A percentile compares a stretch with the other conserved stretches of the same genome.
These are phyloP conservation scores for Kandelia obovata DNA, from an alignment of 345 rosid species.

Conservation along the genomic window DNA sequence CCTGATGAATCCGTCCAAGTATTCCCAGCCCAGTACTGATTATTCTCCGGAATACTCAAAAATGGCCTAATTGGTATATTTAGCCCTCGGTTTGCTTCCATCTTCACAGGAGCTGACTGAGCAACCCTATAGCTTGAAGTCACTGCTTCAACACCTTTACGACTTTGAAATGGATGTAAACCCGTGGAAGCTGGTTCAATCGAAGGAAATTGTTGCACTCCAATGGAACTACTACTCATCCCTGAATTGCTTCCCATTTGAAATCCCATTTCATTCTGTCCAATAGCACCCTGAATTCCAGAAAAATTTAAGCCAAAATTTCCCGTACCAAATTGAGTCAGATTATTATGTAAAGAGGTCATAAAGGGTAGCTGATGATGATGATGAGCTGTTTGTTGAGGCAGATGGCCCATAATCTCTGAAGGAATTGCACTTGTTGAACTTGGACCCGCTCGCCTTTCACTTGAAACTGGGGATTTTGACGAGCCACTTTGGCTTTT, in stretches of 20 bases:
- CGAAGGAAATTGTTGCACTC: conserved; percentile 47
- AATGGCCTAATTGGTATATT: conserved; percentile 35
- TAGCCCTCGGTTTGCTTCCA: conserved; percentile 41
- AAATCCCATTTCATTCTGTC: conserved; percentile 43
- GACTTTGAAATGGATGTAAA: conserved; percentile 36
- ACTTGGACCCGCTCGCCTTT: conserved; percentile 28
- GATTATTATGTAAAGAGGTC: conserved; percentile 39
- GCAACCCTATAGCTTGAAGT: conserved; percentile 53
- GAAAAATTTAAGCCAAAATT: conserved; percentile 56
- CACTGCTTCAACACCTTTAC: conserved; percentile 37
- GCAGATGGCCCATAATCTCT: conserved; percentile 35
- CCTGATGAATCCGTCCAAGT: conserved; percentile 50
- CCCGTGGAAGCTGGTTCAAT: conserved; percentile 38
- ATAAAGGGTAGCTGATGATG: conserved; percentile 44
- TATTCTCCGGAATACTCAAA: conserved; percentile 35
- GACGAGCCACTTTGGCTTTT: conserved; percentile 44
- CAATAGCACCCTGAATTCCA: conserved; percentile 29
- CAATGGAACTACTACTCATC: conserved; percentile 23
- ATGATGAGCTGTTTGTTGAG: conserved; percentile 20
- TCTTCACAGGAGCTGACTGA: conserved; percentile 50
- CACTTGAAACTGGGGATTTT: conserved; percentile 31
- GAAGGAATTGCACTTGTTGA: conserved; percentile 34
- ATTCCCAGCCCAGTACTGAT: conserved; percentile 46
- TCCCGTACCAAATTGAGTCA: conserved; percentile 40
- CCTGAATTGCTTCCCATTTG: conserved; percentile 37